Evolutionary conservation across 257 asterid genomes (phyloP).

Genomic region (Scutellaria barbata): DNA sequence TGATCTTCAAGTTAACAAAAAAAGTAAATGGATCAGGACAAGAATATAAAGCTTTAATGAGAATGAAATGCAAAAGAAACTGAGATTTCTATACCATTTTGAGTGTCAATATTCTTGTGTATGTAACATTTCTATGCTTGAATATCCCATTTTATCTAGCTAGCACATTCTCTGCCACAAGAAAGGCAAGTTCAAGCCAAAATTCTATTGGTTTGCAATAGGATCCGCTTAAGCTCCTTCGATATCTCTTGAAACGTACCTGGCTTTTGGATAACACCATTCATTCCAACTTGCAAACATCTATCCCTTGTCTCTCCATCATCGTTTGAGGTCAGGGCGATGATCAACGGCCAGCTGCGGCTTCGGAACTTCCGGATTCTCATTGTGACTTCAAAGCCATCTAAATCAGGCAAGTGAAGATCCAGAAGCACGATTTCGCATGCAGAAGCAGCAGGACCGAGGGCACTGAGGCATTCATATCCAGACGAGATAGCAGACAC

Average conservation of each 20-base stretch:
- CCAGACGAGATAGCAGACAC: constrained; percentile 82
- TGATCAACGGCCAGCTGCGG: constrained; percentile 75
- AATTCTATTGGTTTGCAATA: constrained; percentile 58
- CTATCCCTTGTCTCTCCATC: constrained; percentile 57
- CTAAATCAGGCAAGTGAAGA: constrained; percentile 80
- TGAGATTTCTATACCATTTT: constrained; percentile 56
- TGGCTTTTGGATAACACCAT: constrained; percentile 79
- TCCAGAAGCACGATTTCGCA: constrained; percentile 71
- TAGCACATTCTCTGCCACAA: neutral
- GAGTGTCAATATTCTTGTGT: constrained; percentile 42
- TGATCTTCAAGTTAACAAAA: neutral
- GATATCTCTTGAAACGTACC: constrained; percentile 66
- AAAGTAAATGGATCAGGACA: neutral
- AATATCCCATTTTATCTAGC: constrained; percentile 35
- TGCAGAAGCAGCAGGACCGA: constrained; percentile 55
- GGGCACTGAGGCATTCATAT: constrained; percentile 66
- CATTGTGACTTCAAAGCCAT: constrained; percentile 75
- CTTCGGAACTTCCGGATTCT: constrained; percentile 78
- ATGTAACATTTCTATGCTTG: constrained; percentile 49
- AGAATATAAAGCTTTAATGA: constrained; percentile 5
- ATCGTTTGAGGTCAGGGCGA: constrained; percentile 67
- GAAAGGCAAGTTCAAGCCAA: constrained; percentile 23
- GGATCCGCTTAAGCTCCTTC: constrained; percentile 61
- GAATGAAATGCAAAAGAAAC: constrained; percentile 30
- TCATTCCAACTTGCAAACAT: constrained; percentile 73